These are phyloP conservation scores for Pichia sporocuriosa DNA, from an alignment of 805 yeast species.

Conservation along the genomic window DNA sequence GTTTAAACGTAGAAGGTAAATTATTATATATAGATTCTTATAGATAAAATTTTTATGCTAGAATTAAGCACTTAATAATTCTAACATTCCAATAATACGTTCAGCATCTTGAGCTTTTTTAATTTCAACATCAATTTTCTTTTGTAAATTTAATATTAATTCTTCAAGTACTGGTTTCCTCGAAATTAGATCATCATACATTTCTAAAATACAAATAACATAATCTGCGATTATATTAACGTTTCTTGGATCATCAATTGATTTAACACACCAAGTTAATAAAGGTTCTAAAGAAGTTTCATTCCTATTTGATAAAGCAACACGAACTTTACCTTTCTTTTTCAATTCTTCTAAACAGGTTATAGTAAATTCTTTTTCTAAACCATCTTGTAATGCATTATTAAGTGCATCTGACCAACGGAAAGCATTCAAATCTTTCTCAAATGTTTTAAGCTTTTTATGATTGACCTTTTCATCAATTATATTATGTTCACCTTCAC, in stretches of 20 bases:
- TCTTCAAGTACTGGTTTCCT: conserved; percentile 74
- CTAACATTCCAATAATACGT: conserved; percentile 89
- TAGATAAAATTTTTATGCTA: conserved; percentile 1
- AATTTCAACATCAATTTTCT: conserved; percentile 61
- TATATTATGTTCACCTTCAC: conserved; percentile 76
- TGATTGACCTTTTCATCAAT: conserved; percentile 48
- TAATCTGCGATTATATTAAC: conserved; percentile 60
- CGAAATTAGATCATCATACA: conserved; percentile 71
- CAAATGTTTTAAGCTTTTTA: conserved; percentile 74
- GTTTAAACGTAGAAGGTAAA: conserved; percentile 19
- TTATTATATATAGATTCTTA: not conserved
- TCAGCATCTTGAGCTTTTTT: conserved; percentile 80
- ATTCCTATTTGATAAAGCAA: conserved; percentile 76
- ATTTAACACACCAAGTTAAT: conserved; percentile 71
- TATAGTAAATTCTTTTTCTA: conserved; percentile 71
- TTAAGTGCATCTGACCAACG: conserved; percentile 92
- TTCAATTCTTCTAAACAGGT: conserved; percentile 83
- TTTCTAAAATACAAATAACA: conserved; percentile 58
- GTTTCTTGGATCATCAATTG: conserved; percentile 73
- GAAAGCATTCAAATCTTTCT: conserved; percentile 77
- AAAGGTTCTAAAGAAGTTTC: conserved; percentile 77
- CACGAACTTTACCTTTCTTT: conserved; percentile 79
- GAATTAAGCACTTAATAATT: conserved; percentile 56
- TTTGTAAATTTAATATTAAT: conserved; percentile 51
- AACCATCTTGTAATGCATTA: conserved; percentile 62